Base-by-base conservation (phyloP, 768 basidiomycete genomes). In the Mycena indigotica region DNA sequence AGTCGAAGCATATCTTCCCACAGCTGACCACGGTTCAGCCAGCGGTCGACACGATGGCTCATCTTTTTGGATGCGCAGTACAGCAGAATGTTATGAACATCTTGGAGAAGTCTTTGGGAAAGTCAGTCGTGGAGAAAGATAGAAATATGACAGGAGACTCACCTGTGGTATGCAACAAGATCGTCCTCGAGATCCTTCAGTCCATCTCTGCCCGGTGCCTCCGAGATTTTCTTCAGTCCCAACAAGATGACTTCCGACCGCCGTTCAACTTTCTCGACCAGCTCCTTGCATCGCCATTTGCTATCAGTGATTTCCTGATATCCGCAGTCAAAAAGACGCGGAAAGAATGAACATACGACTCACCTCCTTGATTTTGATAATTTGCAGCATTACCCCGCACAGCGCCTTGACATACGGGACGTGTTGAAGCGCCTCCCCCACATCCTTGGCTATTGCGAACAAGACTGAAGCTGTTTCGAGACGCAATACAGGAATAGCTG, bases 311-410 rank as follows among this genome's bases (percentile, higher is more conserved):
- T 29, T 54, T 63, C 61, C 61, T 62, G 44, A 15, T 19, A 19
- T 35, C 41, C 41, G 41, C 8, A 19, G 23, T 44, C 41, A 44
- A 44, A 32, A 32, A 46, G 10, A 10, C 30, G 26, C 48, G 17
- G 44, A 35, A 28, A n/a, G n/a, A n/a, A n/a, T n/a, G n/a, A n/a
- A n/a, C n/a, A n/a, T n/a, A n/a, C n/a, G n/a, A n/a, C n/a, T 50
- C 50, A 54, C 61, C 61, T 63, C 55, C 48, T 56, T 63, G 38
- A 63, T 59, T 16, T 49, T 53, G 52, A 63, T 63, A 46, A 63
- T 63, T 32, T 59, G 30, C 35, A 63, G 48, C 40, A 63, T 24
- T 28, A 63, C 40, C 5, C 61, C 61, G 10, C 56, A 50, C 24
- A 63, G 16, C 6, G 46, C 57, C 30, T 51, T 63, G 26, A 63